A percentile compares a stretch with the other conserved stretches of the same genome.
Conservation (phyloP, 176 grass and related monocot genomes). For the Thinopyrum elongatum region DNA sequence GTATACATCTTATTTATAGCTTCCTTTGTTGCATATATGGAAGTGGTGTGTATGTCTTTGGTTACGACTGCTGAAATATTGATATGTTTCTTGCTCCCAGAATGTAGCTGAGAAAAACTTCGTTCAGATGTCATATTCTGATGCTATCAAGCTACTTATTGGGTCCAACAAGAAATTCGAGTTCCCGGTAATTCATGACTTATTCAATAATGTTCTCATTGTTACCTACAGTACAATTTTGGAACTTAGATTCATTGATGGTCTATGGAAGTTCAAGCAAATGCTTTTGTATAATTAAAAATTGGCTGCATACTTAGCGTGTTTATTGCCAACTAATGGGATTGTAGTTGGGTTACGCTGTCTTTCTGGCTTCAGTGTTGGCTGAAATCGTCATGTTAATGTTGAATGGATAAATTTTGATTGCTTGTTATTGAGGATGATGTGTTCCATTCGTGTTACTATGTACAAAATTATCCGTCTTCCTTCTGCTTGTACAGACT, state of each 20-base stretch:
- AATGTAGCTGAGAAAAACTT: slow-evolving; percentile 90
- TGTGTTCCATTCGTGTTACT: neutral
- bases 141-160: slow-evolving; percentile 83
- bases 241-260: slow-evolving; percentile 9
- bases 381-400: neutral
- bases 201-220: slow-evolving; percentile 1
- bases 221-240: slow-evolving; percentile 1
- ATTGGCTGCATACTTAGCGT: slow-evolving; percentile 2
- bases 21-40: slow-evolving; percentile 31
- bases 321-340: neutral
- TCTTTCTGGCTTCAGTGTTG: neutral
- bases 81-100: slow-evolving; percentile 45
- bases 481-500: neutral
- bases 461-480: neutral
- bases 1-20: slow-evolving; percentile 41
- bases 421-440: slow-evolving; percentile 8
- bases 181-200: slow-evolving; percentile 67
- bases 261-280: neutral
- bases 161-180: slow-evolving; percentile 88
- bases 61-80: slow-evolving; percentile 19
- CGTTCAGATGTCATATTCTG: slow-evolving; percentile 93
- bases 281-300: slow-evolving; percentile 16
- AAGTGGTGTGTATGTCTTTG: slow-evolving; percentile 2
- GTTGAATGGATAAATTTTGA: neutral
- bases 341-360: neutral